Evolutionary conservation across 2,329 filamentous ascomycete species (phyloP), one percentile per base, ranked within the genome.

Genomic region (Teratosphaeria zuluensis): DNA sequence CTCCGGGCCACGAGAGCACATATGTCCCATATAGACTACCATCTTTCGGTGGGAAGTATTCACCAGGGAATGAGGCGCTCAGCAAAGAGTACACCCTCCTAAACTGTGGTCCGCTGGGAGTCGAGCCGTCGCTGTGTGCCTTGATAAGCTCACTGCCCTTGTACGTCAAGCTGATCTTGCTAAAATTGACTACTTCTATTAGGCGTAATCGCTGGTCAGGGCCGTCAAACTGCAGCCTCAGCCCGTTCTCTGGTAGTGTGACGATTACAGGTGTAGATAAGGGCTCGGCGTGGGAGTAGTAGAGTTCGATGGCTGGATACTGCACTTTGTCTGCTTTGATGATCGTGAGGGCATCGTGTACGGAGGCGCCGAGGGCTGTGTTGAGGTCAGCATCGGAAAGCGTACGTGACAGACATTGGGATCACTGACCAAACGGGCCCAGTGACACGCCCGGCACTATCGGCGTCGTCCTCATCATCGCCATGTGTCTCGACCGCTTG

Each of bases 211-310:
- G 85, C 74, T 99, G 94, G 68, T 97, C 92, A 3, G 89, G 86
- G 0, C 92, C 94, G 70, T 99, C 94, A 70, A 99, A 99, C 51
- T 90, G 90, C 56, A 99, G 77, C 12, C 92, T 88, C 32, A 99
- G 74, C 31, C 94, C 94, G 74, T 97, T 99, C 3, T 84, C 81
- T 0, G 92, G 89, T 3, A 99, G 82, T 19, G 80, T 81, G 58
- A 97, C 75, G 51, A 89, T 78, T 19, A 96, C 82, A 0, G 91
- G 89, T 31, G 89, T 83, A 33, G 80, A 80, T 35, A 96, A 81
- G 3, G 94, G 92, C 12, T 84, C 77, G 16, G 83, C 77, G n/a
- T 85, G 81, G 31, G 90, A 90, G 75, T 94, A 95, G 52, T 86
- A 81, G 35, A 96, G 78, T 66, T 96, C 87, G 71, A 97, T 85